A percentile compares a stretch with the other conserved stretches of the same genome.
Conservation (phyloP, 2,329 filamentous ascomycete genomes). For the Phaeosphaeriaceae sp. region DNA sequence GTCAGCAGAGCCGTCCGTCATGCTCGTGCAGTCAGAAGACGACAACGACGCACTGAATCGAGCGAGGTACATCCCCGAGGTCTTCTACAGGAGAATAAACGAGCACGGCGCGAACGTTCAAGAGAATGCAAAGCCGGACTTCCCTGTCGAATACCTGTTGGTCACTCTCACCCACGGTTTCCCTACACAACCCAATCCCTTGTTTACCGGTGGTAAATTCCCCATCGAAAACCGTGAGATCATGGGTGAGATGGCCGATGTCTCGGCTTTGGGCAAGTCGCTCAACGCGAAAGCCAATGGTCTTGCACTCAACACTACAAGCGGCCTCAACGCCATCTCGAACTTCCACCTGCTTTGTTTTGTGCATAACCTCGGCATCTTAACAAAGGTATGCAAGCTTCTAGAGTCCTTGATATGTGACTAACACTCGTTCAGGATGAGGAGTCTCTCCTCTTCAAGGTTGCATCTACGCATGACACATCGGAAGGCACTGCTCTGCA, state of each 20-base stretch:
- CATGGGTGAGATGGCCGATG: constrained; percentile 85
- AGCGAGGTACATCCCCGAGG: constrained; percentile 91
- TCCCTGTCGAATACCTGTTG: constrained; percentile 95
- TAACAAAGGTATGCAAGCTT: constrained; percentile 73
- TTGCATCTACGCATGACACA: constrained; percentile 81
- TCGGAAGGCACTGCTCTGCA: constrained; percentile 83
- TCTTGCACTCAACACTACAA: constrained; percentile 63
- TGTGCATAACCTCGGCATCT: constrained; percentile 77
- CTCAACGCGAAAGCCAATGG: constrained; percentile 67
- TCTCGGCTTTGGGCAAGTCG: constrained; percentile 69
- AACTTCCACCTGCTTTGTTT: constrained; percentile 96
- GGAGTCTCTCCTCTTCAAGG: constrained; percentile 81
- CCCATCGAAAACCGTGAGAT: constrained; percentile 90
- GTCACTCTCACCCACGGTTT: constrained; percentile 97
- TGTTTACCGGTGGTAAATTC: constrained; percentile 77
- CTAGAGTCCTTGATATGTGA: constrained; percentile 4
- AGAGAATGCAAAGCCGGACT: constrained; percentile 94
- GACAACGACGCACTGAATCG: constrained; percentile 76
- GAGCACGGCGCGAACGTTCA: constrained; percentile 97
- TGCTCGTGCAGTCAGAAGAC: constrained; percentile 93
- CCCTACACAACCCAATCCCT: constrained; percentile 77
- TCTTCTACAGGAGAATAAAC: constrained; percentile 95
- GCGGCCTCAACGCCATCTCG: constrained; percentile 74
- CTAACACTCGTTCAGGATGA: constrained; percentile 71
- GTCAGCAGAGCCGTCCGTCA: constrained; percentile 88